Base-by-base conservation (phyloP, 2,329 filamentous ascomycete genomes). In the Aspergillus quadrilineatus region DNA sequence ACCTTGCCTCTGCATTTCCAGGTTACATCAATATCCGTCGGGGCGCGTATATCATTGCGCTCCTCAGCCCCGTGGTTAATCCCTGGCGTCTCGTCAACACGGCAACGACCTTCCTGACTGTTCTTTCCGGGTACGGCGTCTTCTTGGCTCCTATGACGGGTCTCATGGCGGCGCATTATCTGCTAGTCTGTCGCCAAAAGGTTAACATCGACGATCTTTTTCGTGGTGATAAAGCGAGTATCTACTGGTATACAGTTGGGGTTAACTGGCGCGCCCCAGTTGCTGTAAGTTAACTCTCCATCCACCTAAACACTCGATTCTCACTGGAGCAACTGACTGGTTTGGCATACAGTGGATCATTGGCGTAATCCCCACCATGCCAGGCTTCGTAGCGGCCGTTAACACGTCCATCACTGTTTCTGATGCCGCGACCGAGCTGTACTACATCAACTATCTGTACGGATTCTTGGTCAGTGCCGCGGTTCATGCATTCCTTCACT, bases 21-120 rank as follows among this genome's bases (percentile, higher is more conserved):
- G 74, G 72, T 41, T 84, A 79, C 59, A 77, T 85, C 68, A 83
- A 82, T 65, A 84, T 85, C 56, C 71, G 81, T 4, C 77, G 83
- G 2, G 83, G 83, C 1, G 75, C 76, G 2, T 80, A 80, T 57
- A 69, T 85, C 41, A 77, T 75, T 4, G 72, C 77, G 0, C 60
- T 80, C 1, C 8, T 67, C 2, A 62, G 62, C 3, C 53, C 61
- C 5, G 65, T 58, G 8, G 59, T 59, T 10, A 65, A 67, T 28
- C 66, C 66, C 1, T 69, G 66, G 66, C 59, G 61, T 17, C 53
- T 67, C 6, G 58, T 65, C 1, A 66, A 64, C 32, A 65, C 63
- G 2, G 61, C 67, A 1, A 65, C 62, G 1, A 60, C 50, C 0
- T 69, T 69, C 28, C 43, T 69, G 1, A 56, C 59, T 1, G 64